phyloP scores from a whole-genome alignment of 2,329 filamentous ascomycete genomes.

The Fusarium sulawesiense region DNA sequence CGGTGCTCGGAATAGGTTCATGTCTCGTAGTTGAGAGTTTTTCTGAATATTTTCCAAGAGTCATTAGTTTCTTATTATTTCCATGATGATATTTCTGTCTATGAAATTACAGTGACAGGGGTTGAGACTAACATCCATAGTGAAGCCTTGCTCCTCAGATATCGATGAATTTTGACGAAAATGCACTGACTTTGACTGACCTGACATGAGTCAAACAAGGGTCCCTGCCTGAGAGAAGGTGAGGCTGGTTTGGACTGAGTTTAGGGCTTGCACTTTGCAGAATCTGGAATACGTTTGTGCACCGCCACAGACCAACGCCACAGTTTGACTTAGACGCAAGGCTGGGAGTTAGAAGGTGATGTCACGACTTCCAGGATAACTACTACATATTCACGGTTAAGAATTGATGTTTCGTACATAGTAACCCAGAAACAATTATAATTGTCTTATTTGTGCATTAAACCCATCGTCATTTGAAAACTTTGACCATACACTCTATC shows the following conservation, averaged over 20 bases:
- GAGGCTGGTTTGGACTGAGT: constrained; percentile 47
- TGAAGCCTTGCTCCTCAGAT: constrained; percentile 38
- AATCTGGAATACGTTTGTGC: constrained; percentile 7
- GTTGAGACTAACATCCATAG: constrained; percentile 51
- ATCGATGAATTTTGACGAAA: constrained; percentile 37
- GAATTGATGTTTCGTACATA: not conserved
- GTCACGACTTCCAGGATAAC: constrained; percentile 33
- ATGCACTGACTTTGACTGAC: constrained; percentile 34
- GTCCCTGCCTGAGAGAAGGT: constrained; percentile 17
- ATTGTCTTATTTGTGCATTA: too few species aligned
- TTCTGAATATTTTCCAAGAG: constrained; percentile 32
- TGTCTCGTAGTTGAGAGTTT: constrained; percentile 53
- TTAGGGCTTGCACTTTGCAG: constrained; percentile 40
- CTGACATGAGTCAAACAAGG: constrained; percentile 36
- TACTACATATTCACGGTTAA: not conserved
- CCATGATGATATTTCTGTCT: not conserved
- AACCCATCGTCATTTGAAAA: not conserved
- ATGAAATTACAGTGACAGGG: constrained; percentile 5
- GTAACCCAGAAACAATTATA: not conserved
- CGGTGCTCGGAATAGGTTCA: constrained; percentile 79
- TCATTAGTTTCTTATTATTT: constrained; percentile 11
- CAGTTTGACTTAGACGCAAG: constrained; percentile 23
- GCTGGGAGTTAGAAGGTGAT: constrained; percentile 34
- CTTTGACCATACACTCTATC: not conserved
- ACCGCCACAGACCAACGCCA: constrained; percentile 44